phyloP scores from a whole-genome alignment of 139 green algal species.

The Picochlorum costavermella region DNA sequence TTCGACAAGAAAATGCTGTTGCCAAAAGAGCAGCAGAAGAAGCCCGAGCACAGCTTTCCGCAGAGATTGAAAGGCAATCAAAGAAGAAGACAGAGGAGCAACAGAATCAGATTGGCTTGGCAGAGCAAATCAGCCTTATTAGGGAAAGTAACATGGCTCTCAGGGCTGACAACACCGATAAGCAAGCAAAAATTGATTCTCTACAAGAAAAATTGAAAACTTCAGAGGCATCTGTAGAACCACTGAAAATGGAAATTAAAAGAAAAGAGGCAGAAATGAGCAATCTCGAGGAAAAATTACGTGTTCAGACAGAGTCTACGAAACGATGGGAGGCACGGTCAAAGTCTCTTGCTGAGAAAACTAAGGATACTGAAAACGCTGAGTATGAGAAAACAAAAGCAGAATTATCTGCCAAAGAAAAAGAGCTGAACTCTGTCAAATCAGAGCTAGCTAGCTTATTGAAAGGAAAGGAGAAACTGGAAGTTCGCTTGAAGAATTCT shows the following conservation, averaged over 20 bases:
- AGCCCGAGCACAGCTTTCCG: constrained; percentile 23
- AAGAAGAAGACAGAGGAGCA: constrained; percentile 28
- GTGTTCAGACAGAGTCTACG: constrained; percentile 10
- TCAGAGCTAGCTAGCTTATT: background rate
- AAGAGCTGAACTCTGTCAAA: constrained; percentile 2
- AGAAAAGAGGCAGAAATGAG: constrained; percentile 18
- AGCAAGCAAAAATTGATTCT: background rate
- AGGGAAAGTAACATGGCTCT: constrained; percentile 42
- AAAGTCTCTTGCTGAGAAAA: constrained; percentile 41
- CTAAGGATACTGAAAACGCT: constrained; percentile 32
- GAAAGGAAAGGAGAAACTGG: background rate
- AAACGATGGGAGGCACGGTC: constrained; percentile 35
- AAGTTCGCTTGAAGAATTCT: background rate
- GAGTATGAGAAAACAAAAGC: constrained; percentile 36
- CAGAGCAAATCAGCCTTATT: constrained; percentile 43
- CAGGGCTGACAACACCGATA: constrained; percentile 13
- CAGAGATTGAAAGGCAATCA: constrained; percentile 19
- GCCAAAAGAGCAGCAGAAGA: constrained; percentile 26
- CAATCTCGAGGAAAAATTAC: constrained; percentile 20
- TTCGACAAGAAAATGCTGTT: constrained; percentile 18
- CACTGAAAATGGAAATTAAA: constrained; percentile 18
- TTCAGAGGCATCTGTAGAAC: constrained; percentile 9
- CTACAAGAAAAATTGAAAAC: constrained; percentile 4
- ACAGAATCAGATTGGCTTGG: constrained; percentile 16
- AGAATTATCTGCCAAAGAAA: constrained; percentile 18